A percentile compares a stretch with the other conserved stretches of the same genome.
Evolutionary conservation across 1,284 basidiomycete genomes (phyloP).

Genomic region (Afroboletus lepidellus): DNA sequence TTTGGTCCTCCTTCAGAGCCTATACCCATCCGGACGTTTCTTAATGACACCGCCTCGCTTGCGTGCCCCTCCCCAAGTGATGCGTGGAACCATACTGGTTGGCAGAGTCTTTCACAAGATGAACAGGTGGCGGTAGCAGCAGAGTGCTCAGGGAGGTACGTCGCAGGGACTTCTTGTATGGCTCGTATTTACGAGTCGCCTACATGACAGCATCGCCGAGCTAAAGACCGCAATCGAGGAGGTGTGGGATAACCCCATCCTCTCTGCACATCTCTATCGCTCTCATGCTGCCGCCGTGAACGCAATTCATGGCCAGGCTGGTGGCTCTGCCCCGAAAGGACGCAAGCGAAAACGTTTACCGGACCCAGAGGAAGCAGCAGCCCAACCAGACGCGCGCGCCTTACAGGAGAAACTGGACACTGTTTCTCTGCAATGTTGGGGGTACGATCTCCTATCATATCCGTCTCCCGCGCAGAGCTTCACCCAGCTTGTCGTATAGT

Average conservation of each 20-base stretch:
- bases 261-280: constrained; percentile 55
- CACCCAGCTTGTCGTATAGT: constrained; percentile 34
- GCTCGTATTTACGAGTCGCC: neutral
- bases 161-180: neutral
- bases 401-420: constrained; percentile 50
- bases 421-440: constrained; percentile 56
- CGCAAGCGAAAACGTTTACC: constrained; percentile 44
- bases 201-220: constrained; percentile 51
- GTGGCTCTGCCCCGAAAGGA: constrained; percentile 39
- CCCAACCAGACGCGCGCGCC: constrained; percentile 41
- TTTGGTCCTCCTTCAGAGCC: constrained; percentile 58
- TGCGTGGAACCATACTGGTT: constrained; percentile 18
- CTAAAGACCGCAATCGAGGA: constrained; percentile 46
- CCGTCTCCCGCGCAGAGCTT: neutral
- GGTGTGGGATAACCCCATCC: constrained; percentile 52
- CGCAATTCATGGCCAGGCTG: constrained; percentile 43
- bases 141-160: constrained; percentile 43
- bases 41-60: constrained; percentile 30
- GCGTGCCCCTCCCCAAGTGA: constrained; percentile 10
- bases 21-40: constrained; percentile 45
- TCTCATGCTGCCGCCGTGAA: constrained; percentile 51
- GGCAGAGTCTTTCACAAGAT: constrained; percentile 30
- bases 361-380: constrained; percentile 32
- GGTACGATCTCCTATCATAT: constrained; percentile 37
- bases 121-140: constrained; percentile 31